Conservation (phyloP, 2,329 filamentous ascomycete species). For the Penicillium sp. region DNA sequence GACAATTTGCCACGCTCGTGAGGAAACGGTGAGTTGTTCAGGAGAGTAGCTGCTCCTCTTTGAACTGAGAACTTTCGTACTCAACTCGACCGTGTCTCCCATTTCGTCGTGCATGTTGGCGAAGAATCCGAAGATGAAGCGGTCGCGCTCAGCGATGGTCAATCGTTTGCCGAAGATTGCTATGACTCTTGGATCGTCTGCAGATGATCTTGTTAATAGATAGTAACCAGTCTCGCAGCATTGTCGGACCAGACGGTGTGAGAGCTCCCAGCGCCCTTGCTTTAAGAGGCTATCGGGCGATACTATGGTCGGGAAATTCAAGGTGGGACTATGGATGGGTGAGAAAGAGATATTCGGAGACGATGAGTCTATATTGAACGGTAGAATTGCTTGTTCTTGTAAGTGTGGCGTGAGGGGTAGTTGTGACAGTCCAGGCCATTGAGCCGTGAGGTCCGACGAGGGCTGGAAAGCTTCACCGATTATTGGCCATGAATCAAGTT, state of each 20-base stretch:
- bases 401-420: slow-evolving; percentile 17
- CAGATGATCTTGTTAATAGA: slow-evolving; percentile 14
- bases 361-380: slow-evolving; percentile 17
- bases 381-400: slow-evolving; percentile 15
- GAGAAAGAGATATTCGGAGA: slow-evolving; percentile 9
- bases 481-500: slow-evolving; percentile 5
- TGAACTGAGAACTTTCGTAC: slow-evolving; percentile 18
- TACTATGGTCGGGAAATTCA: slow-evolving; percentile 3
- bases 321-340: not conserved
- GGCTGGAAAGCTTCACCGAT: slow-evolving; percentile 12
- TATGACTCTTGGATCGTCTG: slow-evolving; percentile 11
- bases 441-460: slow-evolving; percentile 6
- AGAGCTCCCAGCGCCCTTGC: slow-evolving; percentile 18
- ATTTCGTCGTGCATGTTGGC: slow-evolving; percentile 17
- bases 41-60: slow-evolving; percentile 12
- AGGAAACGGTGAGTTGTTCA: slow-evolving; percentile 18
- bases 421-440: slow-evolving; percentile 12
- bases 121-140: slow-evolving; percentile 16
- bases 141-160: slow-evolving; percentile 14
- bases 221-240: slow-evolving; percentile 23
- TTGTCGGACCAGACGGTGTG: slow-evolving; percentile 23
- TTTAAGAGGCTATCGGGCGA: slow-evolving; percentile 7
- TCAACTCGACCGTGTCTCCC: slow-evolving; percentile 15
- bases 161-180: slow-evolving; percentile 17
- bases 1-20: slow-evolving; percentile 22